Evolutionary conservation across 2,329 filamentous ascomycete genomes (phyloP).

Genomic region (Lachnellula cervina): DNA sequence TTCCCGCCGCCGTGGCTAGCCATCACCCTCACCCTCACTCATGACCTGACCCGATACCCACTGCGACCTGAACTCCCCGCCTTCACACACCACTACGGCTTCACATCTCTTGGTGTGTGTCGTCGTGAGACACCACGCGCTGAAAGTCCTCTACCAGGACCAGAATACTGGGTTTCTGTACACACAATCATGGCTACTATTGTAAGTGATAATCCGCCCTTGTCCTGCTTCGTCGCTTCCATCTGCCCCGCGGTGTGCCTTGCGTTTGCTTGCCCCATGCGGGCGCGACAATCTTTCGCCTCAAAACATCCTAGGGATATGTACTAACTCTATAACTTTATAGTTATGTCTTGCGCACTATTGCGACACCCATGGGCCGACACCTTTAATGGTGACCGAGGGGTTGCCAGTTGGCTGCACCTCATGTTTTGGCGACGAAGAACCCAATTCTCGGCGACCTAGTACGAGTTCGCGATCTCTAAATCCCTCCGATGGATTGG

Average conservation of each 20-base stretch:
- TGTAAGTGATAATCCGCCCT: slow-evolving; percentile 21
- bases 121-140: slow-evolving; percentile 4
- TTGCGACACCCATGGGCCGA: slow-evolving; percentile 66
- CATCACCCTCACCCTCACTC: not conserved
- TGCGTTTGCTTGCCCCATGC: slow-evolving; percentile 11
- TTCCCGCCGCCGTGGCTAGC: not conserved
- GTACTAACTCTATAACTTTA: slow-evolving; percentile 16
- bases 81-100: not conserved
- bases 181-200: slow-evolving; percentile 30
- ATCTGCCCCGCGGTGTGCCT: slow-evolving; percentile 11
- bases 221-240: slow-evolving; percentile 8
- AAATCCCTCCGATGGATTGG: slow-evolving; percentile 19
- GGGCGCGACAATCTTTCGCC: slow-evolving; percentile 1
- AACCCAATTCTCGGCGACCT: slow-evolving; percentile 20
- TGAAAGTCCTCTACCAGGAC: not conserved
- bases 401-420: slow-evolving; percentile 57
- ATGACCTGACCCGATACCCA: not conserved
- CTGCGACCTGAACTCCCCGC: not conserved
- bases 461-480: slow-evolving; percentile 25
- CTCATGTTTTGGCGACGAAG: slow-evolving; percentile 50
- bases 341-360: slow-evolving; percentile 68
- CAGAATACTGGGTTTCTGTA: slow-evolving; percentile 7
- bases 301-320: not conserved
- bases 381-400: slow-evolving; percentile 65
- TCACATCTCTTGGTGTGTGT: not conserved